Base-by-base conservation (phyloP, 225 moss, liverwort and hornwort genomes). In the Bryoerythrophyllum caledonicum region DNA sequence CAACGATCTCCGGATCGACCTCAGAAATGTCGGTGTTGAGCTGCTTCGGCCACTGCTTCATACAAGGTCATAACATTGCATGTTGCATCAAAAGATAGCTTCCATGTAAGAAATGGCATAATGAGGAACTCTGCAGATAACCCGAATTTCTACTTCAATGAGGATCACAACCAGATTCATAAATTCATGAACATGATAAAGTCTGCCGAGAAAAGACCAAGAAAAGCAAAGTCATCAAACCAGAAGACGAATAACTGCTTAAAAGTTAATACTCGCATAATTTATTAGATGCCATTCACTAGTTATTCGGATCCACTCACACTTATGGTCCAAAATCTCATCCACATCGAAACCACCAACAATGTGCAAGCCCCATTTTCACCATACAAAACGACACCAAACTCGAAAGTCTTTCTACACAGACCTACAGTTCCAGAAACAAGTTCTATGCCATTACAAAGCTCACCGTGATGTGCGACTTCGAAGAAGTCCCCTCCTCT, bases 1-100 rank as follows among this genome's bases (percentile, higher is more conserved):
- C 99, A 27, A 90, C 77, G 30, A 99, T 86, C 77, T 99, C 99
- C 21, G 91, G 82, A 74, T 95, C 99, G n/a, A 99, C 72, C 60
- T 83, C 82, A 21, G 69, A 51, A 64, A 99, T 30, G 30, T 89
- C 83, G 8, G 85, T 30, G 71, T 99, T 99, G 46, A 99, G 80
- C 76, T 80, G 85, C 78, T 93, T 93, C 30, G 93, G 87, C 97
- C 97, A 99, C 87, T 95, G 85, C 75, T 73, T 15, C 71, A 80
- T 13, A 57, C 55, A 77, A 52, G 5, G 32, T 44, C 25, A 72
- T n/a, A 63, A 19, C 56, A 68, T 58, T 43, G 23, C 66, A 66
- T n/a, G 71, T 52, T 26, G 65, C 28, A 7, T 17, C 44, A 51
- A 73, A 5, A 10, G n/a, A 35, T 14, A 23, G 6, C 7, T 7